These are phyloP conservation scores for Myxozyma geophila DNA, from an alignment of 805 yeast species.

Conservation along the genomic window DNA sequence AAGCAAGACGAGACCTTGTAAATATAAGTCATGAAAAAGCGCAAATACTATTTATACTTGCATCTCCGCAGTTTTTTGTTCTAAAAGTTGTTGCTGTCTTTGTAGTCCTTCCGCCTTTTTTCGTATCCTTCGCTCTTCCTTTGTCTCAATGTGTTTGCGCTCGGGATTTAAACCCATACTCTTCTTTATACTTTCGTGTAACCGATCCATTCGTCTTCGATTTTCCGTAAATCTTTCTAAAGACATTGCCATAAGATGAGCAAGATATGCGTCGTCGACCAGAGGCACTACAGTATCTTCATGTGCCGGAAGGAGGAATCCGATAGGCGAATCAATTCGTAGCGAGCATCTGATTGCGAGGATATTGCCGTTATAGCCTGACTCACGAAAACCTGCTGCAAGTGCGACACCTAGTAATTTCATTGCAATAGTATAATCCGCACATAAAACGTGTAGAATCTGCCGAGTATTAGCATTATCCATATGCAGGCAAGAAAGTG, in stretches of 20 bases:
- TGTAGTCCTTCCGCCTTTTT: slow-evolving; percentile 28
- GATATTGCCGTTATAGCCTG: slow-evolving; percentile 80
- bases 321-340: slow-evolving; percentile 77
- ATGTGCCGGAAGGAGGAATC: slow-evolving; percentile 50
- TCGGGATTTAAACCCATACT: not conserved
- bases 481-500: not conserved
- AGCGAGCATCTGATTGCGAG: slow-evolving; percentile 80
- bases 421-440: slow-evolving; percentile 63
- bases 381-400: slow-evolving; percentile 84
- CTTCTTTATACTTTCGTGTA: slow-evolving; percentile 13
- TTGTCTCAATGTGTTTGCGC: slow-evolving; percentile 11
- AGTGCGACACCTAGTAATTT: slow-evolving; percentile 69
- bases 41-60: not conserved
- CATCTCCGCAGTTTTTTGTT: not conserved
- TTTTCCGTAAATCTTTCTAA: slow-evolving; percentile 71
- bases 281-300: slow-evolving; percentile 42
- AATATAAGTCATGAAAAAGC: no score
- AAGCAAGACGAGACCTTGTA: not conserved
- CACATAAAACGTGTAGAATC: slow-evolving; percentile 80
- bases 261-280: slow-evolving; percentile 59
- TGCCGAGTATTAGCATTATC: not conserved
- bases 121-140: slow-evolving; percentile 26
- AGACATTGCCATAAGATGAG: slow-evolving; percentile 58
- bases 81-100: slow-evolving; percentile 11
- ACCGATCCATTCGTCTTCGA: slow-evolving; percentile 53